These are phyloP conservation scores for Cotoneaster glaucophyllus DNA, from an alignment of 306 rosid genomes.

Conservation along the genomic window DNA sequence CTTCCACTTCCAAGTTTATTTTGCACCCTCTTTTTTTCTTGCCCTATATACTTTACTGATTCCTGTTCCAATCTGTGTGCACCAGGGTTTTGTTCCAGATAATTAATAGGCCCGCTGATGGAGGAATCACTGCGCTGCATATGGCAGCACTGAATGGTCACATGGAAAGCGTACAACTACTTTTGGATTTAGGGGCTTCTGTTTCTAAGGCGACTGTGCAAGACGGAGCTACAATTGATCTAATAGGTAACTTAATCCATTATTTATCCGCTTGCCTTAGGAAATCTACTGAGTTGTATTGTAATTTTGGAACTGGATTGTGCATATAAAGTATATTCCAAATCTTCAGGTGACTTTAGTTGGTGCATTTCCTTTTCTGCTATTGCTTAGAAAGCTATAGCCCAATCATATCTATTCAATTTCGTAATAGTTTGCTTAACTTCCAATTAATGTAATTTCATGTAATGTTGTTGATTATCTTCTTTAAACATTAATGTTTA, in stretches of 20 bases:
- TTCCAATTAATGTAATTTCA: not conserved
- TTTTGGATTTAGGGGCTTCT: slow-evolving; percentile 87
- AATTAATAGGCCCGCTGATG: slow-evolving; percentile 79
- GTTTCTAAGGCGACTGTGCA: slow-evolving; percentile 66
- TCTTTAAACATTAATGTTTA: not conserved
- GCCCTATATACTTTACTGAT: slow-evolving; percentile 14
- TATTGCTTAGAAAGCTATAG: not conserved
- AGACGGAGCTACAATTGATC: slow-evolving; percentile 88
- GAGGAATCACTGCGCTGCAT: slow-evolving; percentile 95
- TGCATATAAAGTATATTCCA: not conserved
- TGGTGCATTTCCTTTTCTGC: not conserved
- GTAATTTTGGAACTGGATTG: not conserved
- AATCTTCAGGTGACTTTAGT: not conserved
- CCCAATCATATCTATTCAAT: not conserved
- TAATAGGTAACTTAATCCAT: slow-evolving; percentile 51
- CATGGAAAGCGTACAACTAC: slow-evolving; percentile 74
- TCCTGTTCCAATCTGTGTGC: slow-evolving; percentile 19
- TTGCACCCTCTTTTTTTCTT: slow-evolving; percentile 3
- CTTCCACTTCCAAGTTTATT: slow-evolving; percentile 18
- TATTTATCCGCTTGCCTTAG: not conserved
- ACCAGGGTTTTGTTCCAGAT: slow-evolving; percentile 56
- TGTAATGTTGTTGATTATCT: not conserved
- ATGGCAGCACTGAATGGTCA: slow-evolving; percentile 96
- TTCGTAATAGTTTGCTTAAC: not conserved
- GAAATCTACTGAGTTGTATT: not conserved